Percentiles rank a stretch among this genome's conserved stretches.
phyloP scores from a whole-genome alignment of 495 filamentous ascomycete genomes.

The Trichoderma erinaceum region DNA sequence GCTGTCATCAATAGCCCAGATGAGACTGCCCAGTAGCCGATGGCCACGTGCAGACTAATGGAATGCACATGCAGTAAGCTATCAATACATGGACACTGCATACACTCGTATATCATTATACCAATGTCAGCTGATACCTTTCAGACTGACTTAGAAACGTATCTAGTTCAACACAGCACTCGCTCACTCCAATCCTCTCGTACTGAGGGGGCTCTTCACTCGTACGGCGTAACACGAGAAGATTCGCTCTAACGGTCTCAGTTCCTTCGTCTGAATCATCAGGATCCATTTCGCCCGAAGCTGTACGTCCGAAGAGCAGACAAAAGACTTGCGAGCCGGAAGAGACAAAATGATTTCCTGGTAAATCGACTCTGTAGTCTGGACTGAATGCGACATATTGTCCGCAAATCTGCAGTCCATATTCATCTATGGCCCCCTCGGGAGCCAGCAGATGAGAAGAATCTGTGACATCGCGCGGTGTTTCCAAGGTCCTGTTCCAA shows the following conservation, averaged over 20 bases:
- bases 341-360: not conserved
- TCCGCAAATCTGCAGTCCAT: not conserved
- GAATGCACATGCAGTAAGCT: too few relatives aligned
- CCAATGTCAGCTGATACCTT: not conserved
- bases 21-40: too few relatives aligned
- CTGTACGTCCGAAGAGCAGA: not conserved
- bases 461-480: too few relatives aligned
- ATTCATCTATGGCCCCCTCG: not conserved
- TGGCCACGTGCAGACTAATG: too few relatives aligned
- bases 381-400: not conserved
- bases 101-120: not conserved
- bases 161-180: not conserved
- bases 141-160: not conserved
- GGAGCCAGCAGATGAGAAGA: not conserved
- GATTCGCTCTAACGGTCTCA: not conserved
- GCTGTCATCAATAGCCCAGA: too few relatives aligned
- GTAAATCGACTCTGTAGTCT: slow-evolving; percentile 12
- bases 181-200: not conserved
- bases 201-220: not conserved
- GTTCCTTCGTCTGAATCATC: slow-evolving; percentile 6
- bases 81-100: not conserved
- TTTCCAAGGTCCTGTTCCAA: not conserved
- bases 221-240: slow-evolving; percentile 1
- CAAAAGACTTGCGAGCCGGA: not conserved
- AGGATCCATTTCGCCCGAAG: not conserved